Evolutionary conservation across 192 early-diverging fungal genomes (phyloP).

Genomic region (Ambispora gerdemannii): DNA sequence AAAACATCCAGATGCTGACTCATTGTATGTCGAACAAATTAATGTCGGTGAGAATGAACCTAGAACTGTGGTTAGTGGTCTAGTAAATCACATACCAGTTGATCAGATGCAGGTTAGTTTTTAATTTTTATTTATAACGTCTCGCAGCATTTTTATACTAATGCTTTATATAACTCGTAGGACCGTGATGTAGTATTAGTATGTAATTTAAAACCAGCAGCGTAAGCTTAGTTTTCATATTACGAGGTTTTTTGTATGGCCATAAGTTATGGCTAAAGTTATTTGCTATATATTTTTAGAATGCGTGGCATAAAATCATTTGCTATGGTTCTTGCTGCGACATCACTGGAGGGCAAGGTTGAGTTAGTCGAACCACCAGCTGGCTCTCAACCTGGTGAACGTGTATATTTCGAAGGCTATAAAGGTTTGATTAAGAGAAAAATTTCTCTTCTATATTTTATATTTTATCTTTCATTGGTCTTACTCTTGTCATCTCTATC

Average conservation of each 20-base stretch:
- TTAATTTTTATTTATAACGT: conserved; percentile 39
- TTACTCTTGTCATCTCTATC: conserved; percentile 8
- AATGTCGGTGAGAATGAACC: conserved; percentile 84
- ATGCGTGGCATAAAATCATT: conserved; percentile 94
- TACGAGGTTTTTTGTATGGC: too few relatives aligned
- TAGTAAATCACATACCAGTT: conserved; percentile 88
- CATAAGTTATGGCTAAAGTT: too few relatives aligned
- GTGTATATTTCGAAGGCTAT: conserved; percentile 87
- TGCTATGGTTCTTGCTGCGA: conserved; percentile 95
- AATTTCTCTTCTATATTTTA: background rate
- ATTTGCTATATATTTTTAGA: too few relatives aligned
- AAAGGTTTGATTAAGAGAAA: conserved; percentile 51
- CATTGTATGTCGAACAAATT: conserved; percentile 94
- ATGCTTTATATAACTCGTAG: conserved; percentile 17
- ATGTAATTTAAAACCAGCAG: conserved; percentile 93
- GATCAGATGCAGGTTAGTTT: conserved; percentile 81
- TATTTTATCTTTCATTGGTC: background rate
- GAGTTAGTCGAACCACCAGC: conserved; percentile 89
- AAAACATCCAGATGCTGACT: conserved; percentile 94
- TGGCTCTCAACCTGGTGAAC: conserved; percentile 83
- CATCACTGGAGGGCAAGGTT: conserved; percentile 79
- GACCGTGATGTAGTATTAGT: conserved; percentile 68
- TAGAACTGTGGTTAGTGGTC: conserved; percentile 86
- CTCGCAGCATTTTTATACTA: background rate
- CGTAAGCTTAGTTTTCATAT: too few relatives aligned